Percentiles rank a stretch among this genome's conserved stretches.
phyloP scores from a whole-genome alignment of 225 moss, liverwort and hornwort species.

The Polytrichum commune region DNA sequence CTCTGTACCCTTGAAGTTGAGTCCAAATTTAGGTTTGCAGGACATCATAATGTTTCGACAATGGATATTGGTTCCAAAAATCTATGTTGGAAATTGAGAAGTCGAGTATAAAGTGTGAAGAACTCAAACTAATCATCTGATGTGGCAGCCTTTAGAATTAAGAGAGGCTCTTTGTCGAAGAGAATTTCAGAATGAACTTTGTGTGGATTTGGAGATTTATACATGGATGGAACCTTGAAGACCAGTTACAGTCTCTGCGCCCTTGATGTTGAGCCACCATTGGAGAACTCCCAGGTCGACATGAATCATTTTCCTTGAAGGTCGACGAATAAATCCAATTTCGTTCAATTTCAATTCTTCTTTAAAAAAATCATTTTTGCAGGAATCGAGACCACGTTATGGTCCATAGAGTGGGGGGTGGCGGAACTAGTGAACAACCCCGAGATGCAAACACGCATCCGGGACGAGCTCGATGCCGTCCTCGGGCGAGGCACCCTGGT shows the following conservation, averaged over 20 bases:
- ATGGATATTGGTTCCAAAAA: background rate
- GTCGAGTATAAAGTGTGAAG: too few species aligned
- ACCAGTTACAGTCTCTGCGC: too few species aligned
- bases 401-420: slow-evolving; percentile 69
- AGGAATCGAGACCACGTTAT: slow-evolving; percentile 69
- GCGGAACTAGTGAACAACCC: slow-evolving; percentile 69
- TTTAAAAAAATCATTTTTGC: background rate
- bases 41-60: background rate
- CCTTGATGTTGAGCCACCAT: too few species aligned
- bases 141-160: too few species aligned
- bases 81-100: too few species aligned
- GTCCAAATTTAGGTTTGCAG: background rate
- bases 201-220: too few species aligned
- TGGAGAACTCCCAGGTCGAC: too few species aligned
- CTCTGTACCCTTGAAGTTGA: background rate
- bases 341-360: background rate
- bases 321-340: background rate
- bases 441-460: slow-evolving; percentile 30
- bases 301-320: too few species aligned
- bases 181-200: too few species aligned
- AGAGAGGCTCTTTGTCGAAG: too few species aligned
- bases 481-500: slow-evolving; percentile 52
- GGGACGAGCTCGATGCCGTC: slow-evolving; percentile 37
- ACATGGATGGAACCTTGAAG: too few species aligned
- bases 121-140: too few species aligned